Conservation (phyloP, 1,284 basidiomycete genomes). For the Singerocomus rubriflavus region DNA sequence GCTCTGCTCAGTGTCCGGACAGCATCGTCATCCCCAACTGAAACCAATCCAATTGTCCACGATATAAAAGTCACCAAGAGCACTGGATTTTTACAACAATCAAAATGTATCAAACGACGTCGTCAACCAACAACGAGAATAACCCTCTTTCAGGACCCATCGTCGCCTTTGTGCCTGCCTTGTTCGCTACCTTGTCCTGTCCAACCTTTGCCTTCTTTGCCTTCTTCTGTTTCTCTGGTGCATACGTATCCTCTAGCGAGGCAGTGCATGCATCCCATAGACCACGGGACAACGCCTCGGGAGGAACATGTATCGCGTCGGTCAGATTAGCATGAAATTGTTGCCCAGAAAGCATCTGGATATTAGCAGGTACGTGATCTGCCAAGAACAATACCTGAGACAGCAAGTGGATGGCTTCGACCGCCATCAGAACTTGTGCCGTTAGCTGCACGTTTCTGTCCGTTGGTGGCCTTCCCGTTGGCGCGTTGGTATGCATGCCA, state of each 20-base stretch:
- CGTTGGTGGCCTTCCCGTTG: constrained; percentile 34
- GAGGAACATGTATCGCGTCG: constrained; percentile 21
- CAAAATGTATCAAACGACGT: constrained; percentile 15
- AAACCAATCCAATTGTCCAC: background rate
- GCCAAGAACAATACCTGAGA: constrained; percentile 57
- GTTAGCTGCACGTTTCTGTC: constrained; percentile 70
- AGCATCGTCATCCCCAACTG: no score
- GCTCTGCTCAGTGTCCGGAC: no score
- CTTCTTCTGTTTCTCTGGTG: constrained; percentile 43
- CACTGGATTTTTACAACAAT: background rate
- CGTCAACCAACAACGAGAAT: constrained; percentile 30
- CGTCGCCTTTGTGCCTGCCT: constrained; percentile 6
- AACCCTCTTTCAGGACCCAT: constrained; percentile 14
- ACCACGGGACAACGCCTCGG: constrained; percentile 23
- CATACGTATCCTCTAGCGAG: constrained; percentile 51
- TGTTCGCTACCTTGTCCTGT: constrained; percentile 9
- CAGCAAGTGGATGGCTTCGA: constrained; percentile 59
- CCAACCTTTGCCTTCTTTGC: constrained; percentile 36
- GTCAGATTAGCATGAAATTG: constrained; percentile 53
- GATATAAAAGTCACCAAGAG: background rate
- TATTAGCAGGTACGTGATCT: constrained; percentile 43
- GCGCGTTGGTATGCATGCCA: constrained; percentile 7
- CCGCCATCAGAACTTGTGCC: constrained; percentile 60
- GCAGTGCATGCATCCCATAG: constrained; percentile 49
- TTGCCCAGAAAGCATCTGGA: constrained; percentile 53